These are phyloP conservation scores for Ophioceras dolichostomum DNA, from an alignment of 2,329 filamentous ascomycete genomes.

Conservation along the genomic window DNA sequence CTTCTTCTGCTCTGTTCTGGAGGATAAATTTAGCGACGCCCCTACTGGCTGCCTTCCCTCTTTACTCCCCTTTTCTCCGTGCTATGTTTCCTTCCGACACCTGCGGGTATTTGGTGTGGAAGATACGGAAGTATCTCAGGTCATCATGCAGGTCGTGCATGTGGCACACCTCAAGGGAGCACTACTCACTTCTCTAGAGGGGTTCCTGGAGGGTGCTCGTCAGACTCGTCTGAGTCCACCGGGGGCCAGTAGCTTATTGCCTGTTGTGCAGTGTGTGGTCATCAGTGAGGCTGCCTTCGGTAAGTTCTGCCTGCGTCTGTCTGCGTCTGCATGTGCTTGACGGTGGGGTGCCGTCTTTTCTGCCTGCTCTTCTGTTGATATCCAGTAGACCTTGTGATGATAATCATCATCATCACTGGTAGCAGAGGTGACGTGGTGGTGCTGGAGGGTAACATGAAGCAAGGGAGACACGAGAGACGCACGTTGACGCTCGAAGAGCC, in stretches of 20 bases:
- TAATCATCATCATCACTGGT: too few species aligned
- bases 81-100: neutral
- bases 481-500: neutral
- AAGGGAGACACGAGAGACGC: too few species aligned
- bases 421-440: too few species aligned
- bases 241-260: neutral
- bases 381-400: neutral
- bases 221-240: constrained; percentile 2
- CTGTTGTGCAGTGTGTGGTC: neutral
- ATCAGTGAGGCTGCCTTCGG: neutral
- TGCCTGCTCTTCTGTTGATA: neutral
- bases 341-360: too few species aligned
- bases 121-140: neutral
- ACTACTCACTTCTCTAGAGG: neutral
- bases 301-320: too few species aligned
- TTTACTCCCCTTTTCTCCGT: neutral
- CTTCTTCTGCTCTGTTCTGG: neutral
- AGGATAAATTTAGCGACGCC: too few species aligned
- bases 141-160: too few species aligned
- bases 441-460: too few species aligned
- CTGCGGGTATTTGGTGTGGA: neutral
- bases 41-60: too few species aligned
- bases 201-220: neutral
- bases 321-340: too few species aligned
- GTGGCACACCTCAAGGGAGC: too few species aligned